Evolutionary conservation across 2,329 filamentous ascomycete genomes (phyloP).

Genomic region (Leptographium lundbergii): DNA sequence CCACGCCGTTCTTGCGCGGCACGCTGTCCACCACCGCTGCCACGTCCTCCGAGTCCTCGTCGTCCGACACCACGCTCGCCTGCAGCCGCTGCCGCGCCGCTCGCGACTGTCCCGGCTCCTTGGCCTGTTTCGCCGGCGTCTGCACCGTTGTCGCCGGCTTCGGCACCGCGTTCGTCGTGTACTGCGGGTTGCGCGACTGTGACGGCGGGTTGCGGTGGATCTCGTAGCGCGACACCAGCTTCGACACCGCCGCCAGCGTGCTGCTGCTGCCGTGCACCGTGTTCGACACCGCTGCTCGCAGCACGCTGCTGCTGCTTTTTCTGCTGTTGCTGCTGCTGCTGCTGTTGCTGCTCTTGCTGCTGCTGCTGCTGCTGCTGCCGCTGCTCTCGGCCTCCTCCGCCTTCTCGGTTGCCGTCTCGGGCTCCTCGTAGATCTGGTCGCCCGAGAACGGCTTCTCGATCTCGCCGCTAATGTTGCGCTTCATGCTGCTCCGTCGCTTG

Average conservation of each 20-base stretch:
- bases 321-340: constrained; percentile 7
- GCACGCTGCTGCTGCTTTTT: constrained; percentile 22
- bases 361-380: constrained; percentile 19
- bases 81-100: too few relatives aligned
- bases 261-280: constrained; percentile 42
- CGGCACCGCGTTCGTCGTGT: constrained; percentile 51
- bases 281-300: constrained; percentile 51
- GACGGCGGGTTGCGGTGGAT: constrained; percentile 75
- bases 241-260: constrained; percentile 8
- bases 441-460: constrained; percentile 55
- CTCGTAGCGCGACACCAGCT: constrained; percentile 37
- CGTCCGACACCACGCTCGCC: too few relatives aligned
- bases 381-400: background rate
- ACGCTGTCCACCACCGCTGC: constrained; percentile 24
- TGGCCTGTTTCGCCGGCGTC: too few relatives aligned
- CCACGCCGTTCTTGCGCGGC: constrained; percentile 62
- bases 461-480: constrained; percentile 59
- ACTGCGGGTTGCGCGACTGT: constrained; percentile 70
- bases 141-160: background rate
- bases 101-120: background rate
- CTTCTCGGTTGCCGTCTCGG: constrained; percentile 34
- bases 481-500: constrained; percentile 49
- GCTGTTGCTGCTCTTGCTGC: constrained; percentile 19
- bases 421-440: constrained; percentile 84
- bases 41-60: background rate